Conservation (phyloP, 1,284 basidiomycete genomes). For the Fistulinella cinereoalba region DNA sequence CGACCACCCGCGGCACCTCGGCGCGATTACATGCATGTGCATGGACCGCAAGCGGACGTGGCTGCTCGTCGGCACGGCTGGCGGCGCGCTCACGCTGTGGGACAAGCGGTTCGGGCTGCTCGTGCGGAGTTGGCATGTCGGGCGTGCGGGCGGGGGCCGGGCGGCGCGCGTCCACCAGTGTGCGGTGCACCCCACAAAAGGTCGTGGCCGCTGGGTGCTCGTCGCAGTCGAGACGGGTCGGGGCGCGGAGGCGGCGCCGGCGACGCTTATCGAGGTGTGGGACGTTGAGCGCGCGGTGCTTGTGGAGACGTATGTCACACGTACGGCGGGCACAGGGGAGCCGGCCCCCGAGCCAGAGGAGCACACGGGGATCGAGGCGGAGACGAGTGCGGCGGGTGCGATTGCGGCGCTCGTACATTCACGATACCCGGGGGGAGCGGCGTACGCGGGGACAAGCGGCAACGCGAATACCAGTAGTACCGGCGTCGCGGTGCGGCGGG, state of each 20-base stretch:
- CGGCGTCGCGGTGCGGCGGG: slow-evolving; percentile 20
- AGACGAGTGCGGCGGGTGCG: slow-evolving; percentile 62
- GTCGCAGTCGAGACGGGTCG: slow-evolving; percentile 67
- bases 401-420: slow-evolving; percentile 56
- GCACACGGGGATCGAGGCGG: slow-evolving; percentile 50
- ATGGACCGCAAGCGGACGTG: slow-evolving; percentile 81
- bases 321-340: slow-evolving; percentile 42
- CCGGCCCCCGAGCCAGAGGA: slow-evolving; percentile 51
- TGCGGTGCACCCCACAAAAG: slow-evolving; percentile 80
- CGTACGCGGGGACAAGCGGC: too few relatives aligned
- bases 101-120: slow-evolving; percentile 92
- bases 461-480: too few relatives aligned
- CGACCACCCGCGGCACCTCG: slow-evolving; percentile 83
- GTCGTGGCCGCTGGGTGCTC: slow-evolving; percentile 86
- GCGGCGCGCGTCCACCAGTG: slow-evolving; percentile 66
- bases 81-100: slow-evolving; percentile 86
- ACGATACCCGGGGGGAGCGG: slow-evolving; percentile 37
- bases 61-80: slow-evolving; percentile 85
- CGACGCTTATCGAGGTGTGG: slow-evolving; percentile 72
- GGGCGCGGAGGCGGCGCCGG: slow-evolving; percentile 40
- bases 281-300: slow-evolving; percentile 68
- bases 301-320: slow-evolving; percentile 67
- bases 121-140: slow-evolving; percentile 83
- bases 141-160: slow-evolving; percentile 50
- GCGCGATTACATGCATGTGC: slow-evolving; percentile 83